These are phyloP conservation scores for Calycina marina DNA, from an alignment of 2,329 filamentous ascomycete species.

Conservation along the genomic window DNA sequence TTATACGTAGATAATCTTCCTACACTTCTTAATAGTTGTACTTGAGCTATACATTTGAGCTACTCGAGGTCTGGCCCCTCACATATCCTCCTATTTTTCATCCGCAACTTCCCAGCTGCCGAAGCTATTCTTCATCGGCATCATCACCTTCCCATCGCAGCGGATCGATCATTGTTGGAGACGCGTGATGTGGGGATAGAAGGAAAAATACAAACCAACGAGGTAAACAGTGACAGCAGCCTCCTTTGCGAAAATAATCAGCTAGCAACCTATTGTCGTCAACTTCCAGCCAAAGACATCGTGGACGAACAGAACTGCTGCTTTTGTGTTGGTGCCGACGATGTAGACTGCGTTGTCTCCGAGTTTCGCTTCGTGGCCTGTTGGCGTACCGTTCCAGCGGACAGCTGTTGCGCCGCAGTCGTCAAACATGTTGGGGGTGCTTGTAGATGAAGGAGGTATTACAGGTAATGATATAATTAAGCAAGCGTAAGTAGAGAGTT, in stretches of 20 bases:
- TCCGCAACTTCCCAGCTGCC: too few species aligned
- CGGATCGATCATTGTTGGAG: too few species aligned
- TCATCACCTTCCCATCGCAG: too few species aligned
- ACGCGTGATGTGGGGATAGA: too few species aligned
- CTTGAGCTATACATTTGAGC: not conserved
- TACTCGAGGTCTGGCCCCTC: not conserved
- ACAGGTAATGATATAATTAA: too few species aligned
- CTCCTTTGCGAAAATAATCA: not conserved
- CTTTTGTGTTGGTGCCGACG: not conserved
- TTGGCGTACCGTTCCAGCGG: not conserved
- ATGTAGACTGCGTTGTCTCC: not conserved
- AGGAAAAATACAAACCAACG: too few species aligned
- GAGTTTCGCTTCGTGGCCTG: not conserved
- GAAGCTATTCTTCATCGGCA: too few species aligned
- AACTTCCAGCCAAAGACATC: conserved; percentile 1
- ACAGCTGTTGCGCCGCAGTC: not conserved
- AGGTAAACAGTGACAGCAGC: not conserved
- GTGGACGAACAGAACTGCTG: not conserved
- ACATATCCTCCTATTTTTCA: too few species aligned
- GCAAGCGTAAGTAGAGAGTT: too few species aligned
- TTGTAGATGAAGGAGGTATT: not conserved
- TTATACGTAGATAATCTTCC: too few species aligned
- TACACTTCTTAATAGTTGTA: not conserved
- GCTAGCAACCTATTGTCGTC: not conserved
- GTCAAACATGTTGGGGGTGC: not conserved